Base-by-base conservation (phyloP, 768 basidiomycete species). In the Collybiopsis luxurians region DNA sequence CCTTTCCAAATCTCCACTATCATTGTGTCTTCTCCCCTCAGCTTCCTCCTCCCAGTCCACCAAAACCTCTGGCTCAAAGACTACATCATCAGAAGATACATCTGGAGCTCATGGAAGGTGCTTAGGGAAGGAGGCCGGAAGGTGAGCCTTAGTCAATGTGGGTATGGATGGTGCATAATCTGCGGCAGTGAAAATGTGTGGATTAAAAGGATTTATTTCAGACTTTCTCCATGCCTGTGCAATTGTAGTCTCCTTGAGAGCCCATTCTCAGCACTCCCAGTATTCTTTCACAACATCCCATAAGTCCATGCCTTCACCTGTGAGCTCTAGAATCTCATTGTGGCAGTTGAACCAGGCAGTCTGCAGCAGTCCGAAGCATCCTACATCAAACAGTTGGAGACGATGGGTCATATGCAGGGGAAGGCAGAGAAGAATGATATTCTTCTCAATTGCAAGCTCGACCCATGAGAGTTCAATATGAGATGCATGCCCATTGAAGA, bases 401-500 rank as follows among this genome's bases (percentile, higher is more conserved):
- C 61, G 39, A 53, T 74, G 72, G 0, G 72, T 74, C 0, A 66
- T 70, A 28, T 74, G 66, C 19, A 71, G 58, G 2, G 69, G 71
- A 21, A 74, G 62, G 38, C 54, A 61, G 36, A 64, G 60, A 7
- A 74, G 34, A 4, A 61, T n/a, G 38, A 73, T 64, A 36, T 65
- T 61, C 42, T 69, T 54, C 30, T 59, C 43, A 3, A 56, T 27
- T 2, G 72, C 75, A 2, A 23, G 69, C 52, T 15, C 65, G 42
- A n/a, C 61, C 53, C 36, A 76, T 63, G 1, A 59, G 21, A 0
- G 57, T 27, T 0, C 64, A 67, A 31, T 58, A 60, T 81, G 79
- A 0, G 77, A 80, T 34, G 67, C 69, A 64, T 81, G 79, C 1
- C 78, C 75, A 67, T 80, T 72, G 19, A 67, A 68, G 24, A 78